Base-by-base conservation (phyloP, 2,329 filamentous ascomycete species). In the Pseudogymnoascus sp. region DNA sequence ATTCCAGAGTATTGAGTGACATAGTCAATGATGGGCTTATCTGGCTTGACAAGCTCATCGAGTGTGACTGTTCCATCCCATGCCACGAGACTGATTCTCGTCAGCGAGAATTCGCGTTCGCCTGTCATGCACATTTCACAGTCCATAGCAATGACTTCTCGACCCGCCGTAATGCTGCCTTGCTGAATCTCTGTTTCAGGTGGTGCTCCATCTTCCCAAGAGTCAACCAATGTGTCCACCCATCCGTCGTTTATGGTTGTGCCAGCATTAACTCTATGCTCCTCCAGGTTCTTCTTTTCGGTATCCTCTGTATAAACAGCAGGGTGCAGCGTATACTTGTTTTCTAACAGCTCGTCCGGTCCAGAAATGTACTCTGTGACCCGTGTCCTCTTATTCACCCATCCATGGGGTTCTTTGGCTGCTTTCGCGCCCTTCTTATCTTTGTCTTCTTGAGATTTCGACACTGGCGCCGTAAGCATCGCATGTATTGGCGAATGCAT, bases 101-200 rank as follows among this genome's bases (percentile, higher is more conserved):
- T 95, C 44, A 99, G 84, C 36, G 92, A 91, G 66, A 89, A 91
- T 66, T 90, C 84, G 58, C 86, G 86, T 64, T 88, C 85, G 64
- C 87, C 89, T 2, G 92, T 95, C 76, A 91, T 87, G 73, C 92
- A 96, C 94, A 99, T 99, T 75, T 99, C 94, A 75, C 94, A 99
- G 73, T 99, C 94, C 61, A 99, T 80, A 1, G 91, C 88, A 58
- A 95, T 78, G 9, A 97, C 78, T 38, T 88, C 83, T 65, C 91
- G 85, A 36, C 92, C 94, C 31, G 85, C 90, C 0, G 91, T 95
- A 63, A 96, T 78, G 73, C 91, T 93, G 62, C 92, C 93, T 68
- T 87, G 78, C 74, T 96, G 81, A 63, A 96, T 85, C 61, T 92
- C 84, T 4, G 76, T 74, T 59, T 92, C 88, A 2, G 88, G 84